phyloP scores from a whole-genome alignment of 2,329 filamentous ascomycete species.

The Neonectria punicea region DNA sequence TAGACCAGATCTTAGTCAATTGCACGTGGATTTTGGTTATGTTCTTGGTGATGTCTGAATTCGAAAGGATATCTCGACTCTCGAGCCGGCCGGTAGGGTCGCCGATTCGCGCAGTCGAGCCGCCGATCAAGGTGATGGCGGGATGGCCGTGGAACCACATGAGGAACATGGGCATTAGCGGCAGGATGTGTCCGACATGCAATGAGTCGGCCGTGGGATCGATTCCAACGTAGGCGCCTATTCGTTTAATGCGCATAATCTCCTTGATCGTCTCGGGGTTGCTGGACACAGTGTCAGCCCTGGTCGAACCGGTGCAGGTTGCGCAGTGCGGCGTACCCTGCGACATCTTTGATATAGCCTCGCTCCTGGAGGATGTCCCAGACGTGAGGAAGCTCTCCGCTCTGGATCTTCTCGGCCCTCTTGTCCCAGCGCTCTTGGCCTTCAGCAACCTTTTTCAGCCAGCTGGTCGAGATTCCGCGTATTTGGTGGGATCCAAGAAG shows the following conservation, averaged over 20 bases:
- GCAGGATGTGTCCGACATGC: conserved; percentile 83
- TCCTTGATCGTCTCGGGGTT: conserved; percentile 66
- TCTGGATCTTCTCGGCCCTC: conserved; percentile 58
- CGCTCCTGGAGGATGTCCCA: conserved; percentile 76
- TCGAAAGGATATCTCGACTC: conserved; percentile 65
- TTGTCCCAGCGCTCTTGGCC: conserved; percentile 60
- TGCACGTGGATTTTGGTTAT: conserved; percentile 76
- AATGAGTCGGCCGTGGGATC: conserved; percentile 84
- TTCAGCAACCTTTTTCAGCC: conserved; percentile 54
- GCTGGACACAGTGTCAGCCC: conserved; percentile 39
- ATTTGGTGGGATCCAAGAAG: conserved; percentile 39
- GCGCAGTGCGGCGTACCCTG: conserved; percentile 65
- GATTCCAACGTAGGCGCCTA: conserved; percentile 82
- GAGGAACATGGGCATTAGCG: conserved; percentile 87
- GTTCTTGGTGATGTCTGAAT: conserved; percentile 68
- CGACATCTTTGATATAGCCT: conserved; percentile 78
- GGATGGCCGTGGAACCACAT: conserved; percentile 81
- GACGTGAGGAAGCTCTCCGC: conserved; percentile 62
- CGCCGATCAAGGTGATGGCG: conserved; percentile 74
- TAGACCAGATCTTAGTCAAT: conserved; percentile 76
- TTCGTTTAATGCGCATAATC: conserved; percentile 71
- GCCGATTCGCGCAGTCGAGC: conserved; percentile 80
- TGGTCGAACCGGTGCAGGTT: not conserved
- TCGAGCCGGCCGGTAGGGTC: conserved; percentile 79
- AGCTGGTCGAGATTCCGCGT: conserved; percentile 54